phyloP scores from a whole-genome alignment of 805 yeast genomes.

The Candida hungchunana region DNA sequence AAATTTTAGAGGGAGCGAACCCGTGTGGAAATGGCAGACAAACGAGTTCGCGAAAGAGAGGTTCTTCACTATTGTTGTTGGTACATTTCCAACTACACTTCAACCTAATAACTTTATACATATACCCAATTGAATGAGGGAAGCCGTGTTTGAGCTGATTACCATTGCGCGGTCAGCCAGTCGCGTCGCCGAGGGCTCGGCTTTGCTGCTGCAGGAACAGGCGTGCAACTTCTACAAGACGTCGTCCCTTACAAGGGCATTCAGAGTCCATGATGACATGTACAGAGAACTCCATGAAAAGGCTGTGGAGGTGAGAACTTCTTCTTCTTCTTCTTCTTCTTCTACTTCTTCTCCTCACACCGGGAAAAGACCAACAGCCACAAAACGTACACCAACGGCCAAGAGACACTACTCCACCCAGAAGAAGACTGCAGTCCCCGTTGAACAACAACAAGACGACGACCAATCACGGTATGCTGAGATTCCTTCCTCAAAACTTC shows the following conservation, averaged over 20 bases:
- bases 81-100: neutral
- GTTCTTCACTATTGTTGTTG: neutral
- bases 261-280: constrained; percentile 26
- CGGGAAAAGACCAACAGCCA: constrained; percentile 8
- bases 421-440: constrained; percentile 14
- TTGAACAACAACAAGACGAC: constrained; percentile 20
- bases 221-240: constrained; percentile 19
- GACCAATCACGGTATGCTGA: constrained; percentile 59
- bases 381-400: neutral
- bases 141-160: constrained; percentile 17
- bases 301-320: constrained; percentile 9
- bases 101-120: neutral
- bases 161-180: constrained; percentile 18
- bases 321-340: constrained; percentile 1
- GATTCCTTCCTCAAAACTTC: constrained; percentile 85
- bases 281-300: constrained; percentile 13
- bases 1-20: constrained; percentile 7
- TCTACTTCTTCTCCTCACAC: constrained; percentile 2
- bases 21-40: constrained; percentile 3
- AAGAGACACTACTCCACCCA: constrained; percentile 18
- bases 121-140: constrained; percentile 9
- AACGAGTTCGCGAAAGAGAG: neutral
- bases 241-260: constrained; percentile 20
- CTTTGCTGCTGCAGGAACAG: constrained; percentile 8
- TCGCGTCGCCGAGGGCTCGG: constrained; percentile 14